phyloP scores from a whole-genome alignment of 169 alveolate genomes.

The Blepharisma undulans region DNA sequence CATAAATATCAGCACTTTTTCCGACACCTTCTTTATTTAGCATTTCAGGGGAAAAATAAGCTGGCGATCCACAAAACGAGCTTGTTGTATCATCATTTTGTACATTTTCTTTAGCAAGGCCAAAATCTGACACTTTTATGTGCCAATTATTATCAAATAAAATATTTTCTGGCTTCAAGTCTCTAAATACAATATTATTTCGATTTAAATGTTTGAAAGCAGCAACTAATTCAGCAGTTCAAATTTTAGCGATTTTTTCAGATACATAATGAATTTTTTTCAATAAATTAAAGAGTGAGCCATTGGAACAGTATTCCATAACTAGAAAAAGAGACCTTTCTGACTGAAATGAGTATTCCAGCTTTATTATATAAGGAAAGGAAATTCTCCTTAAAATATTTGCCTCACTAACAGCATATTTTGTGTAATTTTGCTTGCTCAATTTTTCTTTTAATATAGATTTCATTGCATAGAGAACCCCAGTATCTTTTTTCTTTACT shows the following conservation, averaged over 20 bases:
- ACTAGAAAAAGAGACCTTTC: constrained; percentile 67
- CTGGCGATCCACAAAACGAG: constrained; percentile 83
- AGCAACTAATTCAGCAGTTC: constrained; percentile 83
- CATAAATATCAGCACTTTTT: constrained; percentile 79
- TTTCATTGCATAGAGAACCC: constrained; percentile 81
- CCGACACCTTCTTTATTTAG: constrained; percentile 76
- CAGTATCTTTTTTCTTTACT: constrained; percentile 28
- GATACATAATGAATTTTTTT: constrained; percentile 22
- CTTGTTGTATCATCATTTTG: neutral
- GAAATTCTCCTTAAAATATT: constrained; percentile 58
- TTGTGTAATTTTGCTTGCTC: constrained; percentile 59
- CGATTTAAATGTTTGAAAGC: constrained; percentile 86
- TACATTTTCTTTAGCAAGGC: constrained; percentile 69
- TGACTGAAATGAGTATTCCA: constrained; percentile 70
- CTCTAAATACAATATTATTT: constrained; percentile 86
- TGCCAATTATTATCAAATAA: constrained; percentile 85
- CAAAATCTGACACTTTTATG: constrained; percentile 86
- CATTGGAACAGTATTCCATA: constrained; percentile 86
- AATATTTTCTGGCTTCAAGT: constrained; percentile 91
- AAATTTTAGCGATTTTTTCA: constrained; percentile 86
- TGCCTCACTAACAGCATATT: constrained; percentile 65
- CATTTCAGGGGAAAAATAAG: constrained; percentile 88
- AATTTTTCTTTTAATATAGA: constrained; percentile 68
- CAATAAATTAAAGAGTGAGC: constrained; percentile 68
- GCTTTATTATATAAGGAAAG: constrained; percentile 63